phyloP scores from a whole-genome alignment of 345 rosid genomes.

The Eutrema yunnanense region DNA sequence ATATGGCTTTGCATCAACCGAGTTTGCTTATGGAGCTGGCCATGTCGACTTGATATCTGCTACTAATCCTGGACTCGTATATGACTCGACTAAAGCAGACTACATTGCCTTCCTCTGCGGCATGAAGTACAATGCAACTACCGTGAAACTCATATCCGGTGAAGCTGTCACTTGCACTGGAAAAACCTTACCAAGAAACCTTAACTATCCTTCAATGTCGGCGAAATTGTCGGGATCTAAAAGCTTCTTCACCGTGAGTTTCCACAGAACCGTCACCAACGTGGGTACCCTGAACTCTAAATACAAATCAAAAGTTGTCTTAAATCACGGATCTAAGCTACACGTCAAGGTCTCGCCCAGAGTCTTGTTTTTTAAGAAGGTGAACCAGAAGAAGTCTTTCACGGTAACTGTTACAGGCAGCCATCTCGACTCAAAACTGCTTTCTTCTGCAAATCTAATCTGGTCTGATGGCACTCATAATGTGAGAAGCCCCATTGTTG shows the following conservation, averaged over 20 bases:
- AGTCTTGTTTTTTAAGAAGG: slow-evolving; percentile 24
- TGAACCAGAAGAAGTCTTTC: slow-evolving; percentile 38
- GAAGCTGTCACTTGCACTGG: slow-evolving; percentile 28
- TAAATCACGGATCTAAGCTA: not conserved
- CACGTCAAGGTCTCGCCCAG: slow-evolving; percentile 35
- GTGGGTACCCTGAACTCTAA: slow-evolving; percentile 41
- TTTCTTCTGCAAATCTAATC: slow-evolving; percentile 22
- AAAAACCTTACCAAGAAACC: not conserved
- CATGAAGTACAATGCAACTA: not conserved
- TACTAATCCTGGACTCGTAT: slow-evolving; percentile 31
- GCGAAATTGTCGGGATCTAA: not conserved
- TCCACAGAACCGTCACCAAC: slow-evolving; percentile 50
- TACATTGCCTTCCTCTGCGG: slow-evolving; percentile 25
- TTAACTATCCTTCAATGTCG: slow-evolving; percentile 20
- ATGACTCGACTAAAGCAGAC: slow-evolving; percentile 19
- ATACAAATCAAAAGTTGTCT: slow-evolving; percentile 31
- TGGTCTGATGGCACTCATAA: slow-evolving; percentile 33
- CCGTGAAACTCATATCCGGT: slow-evolving; percentile 23
- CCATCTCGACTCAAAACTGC: not conserved
- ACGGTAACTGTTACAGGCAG: slow-evolving; percentile 28
- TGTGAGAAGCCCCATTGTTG: slow-evolving; percentile 34
- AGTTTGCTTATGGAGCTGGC: slow-evolving; percentile 34
- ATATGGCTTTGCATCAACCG: not conserved
- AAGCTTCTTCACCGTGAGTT: slow-evolving; percentile 8
- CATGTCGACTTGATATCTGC: slow-evolving; percentile 33